These are phyloP conservation scores for Hygrocybe punicea DNA, from an alignment of 768 basidiomycete genomes.

Conservation along the genomic window DNA sequence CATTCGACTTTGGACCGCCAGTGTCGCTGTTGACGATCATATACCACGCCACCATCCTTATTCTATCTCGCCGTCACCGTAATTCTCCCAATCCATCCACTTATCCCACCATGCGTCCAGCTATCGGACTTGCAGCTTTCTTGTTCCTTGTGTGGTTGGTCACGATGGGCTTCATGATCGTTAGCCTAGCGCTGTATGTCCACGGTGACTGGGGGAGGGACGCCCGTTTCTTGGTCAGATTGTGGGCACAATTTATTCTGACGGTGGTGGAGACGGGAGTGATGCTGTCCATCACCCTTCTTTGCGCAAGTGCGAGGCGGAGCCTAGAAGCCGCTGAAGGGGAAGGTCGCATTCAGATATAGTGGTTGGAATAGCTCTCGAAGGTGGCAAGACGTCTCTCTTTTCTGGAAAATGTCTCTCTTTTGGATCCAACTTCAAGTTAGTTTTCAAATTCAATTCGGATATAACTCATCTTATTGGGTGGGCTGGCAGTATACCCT, in stretches of 20 bases:
- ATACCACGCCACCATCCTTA: background rate
- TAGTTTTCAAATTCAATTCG: too few species aligned
- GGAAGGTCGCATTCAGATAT: background rate
- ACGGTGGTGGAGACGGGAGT: background rate
- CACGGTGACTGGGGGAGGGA: background rate
- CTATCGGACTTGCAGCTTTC: background rate
- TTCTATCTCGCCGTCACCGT: background rate
- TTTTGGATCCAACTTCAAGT: too few species aligned
- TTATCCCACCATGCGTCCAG: background rate
- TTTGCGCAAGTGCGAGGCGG: background rate
- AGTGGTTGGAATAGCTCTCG: background rate
- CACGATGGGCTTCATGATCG: background rate
- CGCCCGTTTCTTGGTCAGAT: background rate
- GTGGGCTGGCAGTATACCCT: too few species aligned
- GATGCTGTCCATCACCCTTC: background rate
- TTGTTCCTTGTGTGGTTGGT: background rate
- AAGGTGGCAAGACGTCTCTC: too few species aligned
- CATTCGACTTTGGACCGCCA: background rate
- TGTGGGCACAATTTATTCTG: background rate
- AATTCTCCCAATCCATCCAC: background rate
- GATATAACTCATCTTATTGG: too few species aligned
- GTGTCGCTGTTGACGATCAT: background rate
- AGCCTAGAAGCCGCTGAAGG: background rate
- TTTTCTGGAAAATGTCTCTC: too few species aligned
- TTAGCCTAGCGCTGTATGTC: background rate